A percentile compares a stretch with the other conserved stretches of the same genome.
Evolutionary conservation across 441 rosid genomes (phyloP).

Genomic region (Eruca vesicaria): DNA sequence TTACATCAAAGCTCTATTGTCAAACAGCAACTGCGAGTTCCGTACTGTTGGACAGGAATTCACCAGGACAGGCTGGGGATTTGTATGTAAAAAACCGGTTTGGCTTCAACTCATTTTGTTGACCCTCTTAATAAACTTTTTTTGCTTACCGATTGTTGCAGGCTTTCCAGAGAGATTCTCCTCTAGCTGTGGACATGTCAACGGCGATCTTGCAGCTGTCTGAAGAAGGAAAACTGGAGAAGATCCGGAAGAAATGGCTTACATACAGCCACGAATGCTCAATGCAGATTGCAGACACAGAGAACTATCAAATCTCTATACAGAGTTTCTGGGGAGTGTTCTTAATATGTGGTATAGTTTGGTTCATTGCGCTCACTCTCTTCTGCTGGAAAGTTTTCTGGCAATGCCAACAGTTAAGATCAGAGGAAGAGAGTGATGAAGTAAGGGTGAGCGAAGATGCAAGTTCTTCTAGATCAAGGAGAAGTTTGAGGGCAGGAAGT

Average conservation of each 20-base stretch:
- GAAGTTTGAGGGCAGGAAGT: conserved; percentile 42
- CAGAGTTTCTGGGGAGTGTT: conserved; percentile 91
- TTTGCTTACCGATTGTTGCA: conserved; percentile 30
- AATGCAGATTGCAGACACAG: conserved; percentile 35
- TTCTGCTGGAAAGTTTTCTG: conserved; percentile 56
- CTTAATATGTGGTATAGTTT: conserved; percentile 69
- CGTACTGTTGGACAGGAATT: conserved; percentile 88
- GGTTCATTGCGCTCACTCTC: conserved; percentile 51
- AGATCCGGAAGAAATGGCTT: conserved; percentile 81
- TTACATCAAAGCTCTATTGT: conserved; percentile 71
- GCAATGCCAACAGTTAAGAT: conserved; percentile 61
- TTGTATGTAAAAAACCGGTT: conserved; percentile 51
- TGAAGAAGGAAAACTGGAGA: conserved; percentile 83
- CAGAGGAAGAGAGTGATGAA: conserved; percentile 36
- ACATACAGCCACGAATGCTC: conserved; percentile 47
- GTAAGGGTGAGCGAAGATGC: conserved; percentile 48
- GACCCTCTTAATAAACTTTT: background rate
- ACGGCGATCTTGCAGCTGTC: conserved; percentile 87
- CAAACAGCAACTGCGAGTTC: conserved; percentile 62
- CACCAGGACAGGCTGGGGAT: conserved; percentile 97
- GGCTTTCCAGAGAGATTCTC: conserved; percentile 95
- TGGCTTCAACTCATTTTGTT: background rate
- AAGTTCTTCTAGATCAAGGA: conserved; percentile 48
- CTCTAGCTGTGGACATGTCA: conserved; percentile 90
- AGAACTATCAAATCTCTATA: conserved; percentile 54